Conservation (phyloP, 2,329 filamentous ascomycete species). For the Aspergillus felis region DNA sequence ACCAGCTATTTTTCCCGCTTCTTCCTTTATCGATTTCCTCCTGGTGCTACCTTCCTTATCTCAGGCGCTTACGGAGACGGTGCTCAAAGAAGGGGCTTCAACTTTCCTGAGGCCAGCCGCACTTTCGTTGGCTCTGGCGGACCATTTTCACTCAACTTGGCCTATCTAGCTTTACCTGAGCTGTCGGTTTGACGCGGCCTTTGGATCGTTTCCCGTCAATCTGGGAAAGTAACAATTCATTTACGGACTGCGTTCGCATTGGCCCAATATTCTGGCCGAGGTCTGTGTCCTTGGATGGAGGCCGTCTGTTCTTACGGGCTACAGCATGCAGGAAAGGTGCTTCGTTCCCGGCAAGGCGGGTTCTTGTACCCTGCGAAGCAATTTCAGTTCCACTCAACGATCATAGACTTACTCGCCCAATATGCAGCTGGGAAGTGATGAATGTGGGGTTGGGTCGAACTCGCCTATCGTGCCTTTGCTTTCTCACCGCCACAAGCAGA, state of each 20-base stretch:
- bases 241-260: neutral
- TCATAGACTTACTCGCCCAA: conserved; percentile 3
- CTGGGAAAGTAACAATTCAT: neutral
- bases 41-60: neutral
- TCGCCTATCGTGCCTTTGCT: conserved; percentile 19
- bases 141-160: neutral
- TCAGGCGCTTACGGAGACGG: neutral
- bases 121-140: neutral
- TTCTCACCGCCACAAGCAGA: conserved; percentile 22
- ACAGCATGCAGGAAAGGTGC: neutral
- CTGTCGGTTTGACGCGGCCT: neutral
- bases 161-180: neutral
- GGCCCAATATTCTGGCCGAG: neutral
- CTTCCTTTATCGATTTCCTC: neutral
- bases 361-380: neutral
- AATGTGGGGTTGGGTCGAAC: conserved; percentile 22
- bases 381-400: conserved; percentile 7
- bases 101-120: neutral
- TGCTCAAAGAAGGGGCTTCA: neutral
- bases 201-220: neutral
- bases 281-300: neutral
- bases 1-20: neutral
- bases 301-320: neutral
- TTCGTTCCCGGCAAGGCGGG: neutral
- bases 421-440: conserved; percentile 12